Base-by-base conservation (phyloP, 306 rosid genomes). In the Argentina anserina region DNA sequence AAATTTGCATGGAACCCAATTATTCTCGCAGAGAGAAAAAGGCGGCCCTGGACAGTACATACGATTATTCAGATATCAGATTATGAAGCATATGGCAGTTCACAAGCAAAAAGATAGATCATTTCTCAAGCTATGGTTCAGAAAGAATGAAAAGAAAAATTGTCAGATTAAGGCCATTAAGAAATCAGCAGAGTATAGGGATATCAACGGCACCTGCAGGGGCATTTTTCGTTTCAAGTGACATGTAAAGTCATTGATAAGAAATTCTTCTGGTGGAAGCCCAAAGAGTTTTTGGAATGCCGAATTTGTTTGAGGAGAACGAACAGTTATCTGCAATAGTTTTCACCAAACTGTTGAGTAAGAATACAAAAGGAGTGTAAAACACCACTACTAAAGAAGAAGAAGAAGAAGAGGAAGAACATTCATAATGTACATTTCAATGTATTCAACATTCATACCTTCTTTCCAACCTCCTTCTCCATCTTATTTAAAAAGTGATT, bases 381-480 rank as follows among this genome's bases (percentile, higher is more conserved):
- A 71, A 61, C 74, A 62, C 71, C 13, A 79, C 33, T 46, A 25
- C 15, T 25, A 39, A 12, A 43, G 45, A 12, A 28, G 63, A 73
- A 73, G 33, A 78, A 12, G 65, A 52, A 61, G 45, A 78, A 12
- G 65, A 52, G 53, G 40, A 67, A 77, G 75, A 28, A 21, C 33
- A 50, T 26, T 29, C 49, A 67, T 74, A 70, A 71, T 9, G 67
- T n/a, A 41, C n/a, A 74, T 68, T 67, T 66, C 18, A 8, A 41
- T 33, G 63, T 58, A 84, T 45, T 41, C 49, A 65, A 72, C 56
- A 11, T 8, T 34, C 64, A 7, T 85, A 95, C 99, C 97, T 95
- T 95, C 82, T 88, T 95, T 61, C 99, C 99, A 64, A 95, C 97
- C 80, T 91, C 96, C 86, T 95, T 95, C 87, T 95, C 99, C 99